Evolutionary conservation across 116 monocot genomes (phyloP), one percentile per base, ranked within the genome.

Genomic region (Posidonia oceanica): DNA sequence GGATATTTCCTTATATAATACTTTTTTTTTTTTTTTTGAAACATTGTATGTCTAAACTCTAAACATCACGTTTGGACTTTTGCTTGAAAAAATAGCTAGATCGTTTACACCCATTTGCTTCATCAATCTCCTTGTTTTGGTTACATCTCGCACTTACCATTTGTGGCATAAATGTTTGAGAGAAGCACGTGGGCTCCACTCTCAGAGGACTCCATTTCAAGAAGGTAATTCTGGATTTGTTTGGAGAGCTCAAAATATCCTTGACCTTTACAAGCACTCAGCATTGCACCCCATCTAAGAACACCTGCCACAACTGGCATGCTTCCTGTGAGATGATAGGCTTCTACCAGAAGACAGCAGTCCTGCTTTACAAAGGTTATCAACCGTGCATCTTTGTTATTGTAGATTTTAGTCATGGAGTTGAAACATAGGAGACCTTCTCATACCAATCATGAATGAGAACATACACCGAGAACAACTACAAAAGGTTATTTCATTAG

Each of bases 401-500:
- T 60, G 69, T 86, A 86, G 17, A 70, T 37, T 59, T 72, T 59
- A 12, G 58, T 76, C 88, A 92, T 92, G 4, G 73, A 77, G 38
- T 55, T 54, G 52, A 88, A 92, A 67, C 59, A 54, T 1, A 17
- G 22, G 5, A 85, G 71, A 5, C 88, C 92, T 78, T 88, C 83
- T 66, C 80, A 66, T 38, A 92, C 78, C 61, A 88, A 82, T 3
- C 88, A 88, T 6, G 74, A 77, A 70, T 88, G 88, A 59, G 78
- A 88, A 40, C 88, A 88, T n/a, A 86, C 88, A 66, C 75, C 69
- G 5, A 93, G 77, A 41, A 86, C 41, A 51, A 78, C 82, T 38
- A 88, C 29, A 66, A 59, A 88, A 88, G 17, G 88, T 93, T 14
- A 88, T 86, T 36, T 83, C 76, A 71, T 88, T 88, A 14, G 93